A percentile compares a stretch with the other conserved stretches of the same genome.
Conservation (phyloP, 2,329 filamentous ascomycete genomes). For the Paradendryphiella salina region DNA sequence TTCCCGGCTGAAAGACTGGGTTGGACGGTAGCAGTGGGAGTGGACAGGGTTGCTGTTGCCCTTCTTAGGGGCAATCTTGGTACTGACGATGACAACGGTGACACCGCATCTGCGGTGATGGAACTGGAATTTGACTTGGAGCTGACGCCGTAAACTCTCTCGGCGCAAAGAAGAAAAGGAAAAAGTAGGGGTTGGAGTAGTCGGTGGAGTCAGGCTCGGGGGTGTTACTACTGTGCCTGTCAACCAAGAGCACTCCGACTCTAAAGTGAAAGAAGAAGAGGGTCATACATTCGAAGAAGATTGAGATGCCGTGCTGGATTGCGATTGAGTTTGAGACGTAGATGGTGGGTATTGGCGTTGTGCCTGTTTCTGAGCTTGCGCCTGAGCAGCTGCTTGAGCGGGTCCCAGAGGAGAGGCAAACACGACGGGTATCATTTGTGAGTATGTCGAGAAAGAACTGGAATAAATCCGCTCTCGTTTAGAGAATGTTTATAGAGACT, state of each 20-base stretch:
- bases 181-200: not conserved
- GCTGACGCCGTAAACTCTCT: no score
- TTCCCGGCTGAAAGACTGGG: no score
- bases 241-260: not conserved
- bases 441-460: no score
- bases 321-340: not conserved
- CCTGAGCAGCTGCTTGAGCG: not conserved
- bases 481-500: no score
- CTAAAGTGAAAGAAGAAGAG: not conserved
- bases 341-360: not conserved
- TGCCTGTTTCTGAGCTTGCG: not conserved
- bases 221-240: not conserved
- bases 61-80: no score
- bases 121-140: no score
- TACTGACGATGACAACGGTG: no score
- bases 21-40: no score
- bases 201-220: not conserved
- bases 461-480: no score
- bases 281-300: not conserved
- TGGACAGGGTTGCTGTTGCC: no score
- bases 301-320: not conserved
- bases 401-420: not conserved
- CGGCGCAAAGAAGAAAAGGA: no score
- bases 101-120: no score
- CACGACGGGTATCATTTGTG: not conserved